These are phyloP conservation scores for Triticum turgidum DNA, from an alignment of 176 grass and related monocot species.

Conservation along the genomic window DNA sequence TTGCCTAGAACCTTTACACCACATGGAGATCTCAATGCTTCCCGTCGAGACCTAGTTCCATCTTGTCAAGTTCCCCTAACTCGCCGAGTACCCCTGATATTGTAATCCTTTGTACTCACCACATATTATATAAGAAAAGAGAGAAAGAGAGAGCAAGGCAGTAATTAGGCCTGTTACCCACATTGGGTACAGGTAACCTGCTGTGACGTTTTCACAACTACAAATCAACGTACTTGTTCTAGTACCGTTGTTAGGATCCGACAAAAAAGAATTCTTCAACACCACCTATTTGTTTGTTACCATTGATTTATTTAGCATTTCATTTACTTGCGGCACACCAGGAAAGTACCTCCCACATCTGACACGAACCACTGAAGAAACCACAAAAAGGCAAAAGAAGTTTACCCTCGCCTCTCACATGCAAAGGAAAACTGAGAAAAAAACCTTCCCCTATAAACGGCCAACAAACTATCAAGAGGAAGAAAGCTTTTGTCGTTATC, in stretches of 20 bases:
- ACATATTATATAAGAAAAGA: background rate
- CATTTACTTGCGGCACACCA: background rate
- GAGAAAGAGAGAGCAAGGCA: too few relatives aligned
- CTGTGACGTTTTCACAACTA: too few relatives aligned
- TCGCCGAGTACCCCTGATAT: background rate
- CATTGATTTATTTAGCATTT: slow-evolving; percentile 9
- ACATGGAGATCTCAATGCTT: too few relatives aligned
- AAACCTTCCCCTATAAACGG: background rate
- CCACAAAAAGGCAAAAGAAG: background rate
- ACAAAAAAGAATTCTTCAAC: background rate
- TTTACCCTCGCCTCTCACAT: background rate
- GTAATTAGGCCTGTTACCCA: too few relatives aligned
- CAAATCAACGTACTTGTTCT: too few relatives aligned
- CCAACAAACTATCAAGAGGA: background rate
- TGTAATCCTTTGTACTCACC: background rate
- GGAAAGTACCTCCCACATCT: background rate
- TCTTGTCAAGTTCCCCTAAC: background rate
- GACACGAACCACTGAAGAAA: background rate
- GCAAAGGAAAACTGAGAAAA: background rate
- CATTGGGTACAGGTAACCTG: too few relatives aligned
- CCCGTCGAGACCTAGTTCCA: background rate
- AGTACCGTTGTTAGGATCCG: background rate
- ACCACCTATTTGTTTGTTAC: background rate
- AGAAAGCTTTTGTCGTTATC: background rate
- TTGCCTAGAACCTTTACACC: too few relatives aligned